These are phyloP conservation scores for Aureobasidium sp. DNA, from an alignment of 2,329 filamentous ascomycete species.

Conservation along the genomic window DNA sequence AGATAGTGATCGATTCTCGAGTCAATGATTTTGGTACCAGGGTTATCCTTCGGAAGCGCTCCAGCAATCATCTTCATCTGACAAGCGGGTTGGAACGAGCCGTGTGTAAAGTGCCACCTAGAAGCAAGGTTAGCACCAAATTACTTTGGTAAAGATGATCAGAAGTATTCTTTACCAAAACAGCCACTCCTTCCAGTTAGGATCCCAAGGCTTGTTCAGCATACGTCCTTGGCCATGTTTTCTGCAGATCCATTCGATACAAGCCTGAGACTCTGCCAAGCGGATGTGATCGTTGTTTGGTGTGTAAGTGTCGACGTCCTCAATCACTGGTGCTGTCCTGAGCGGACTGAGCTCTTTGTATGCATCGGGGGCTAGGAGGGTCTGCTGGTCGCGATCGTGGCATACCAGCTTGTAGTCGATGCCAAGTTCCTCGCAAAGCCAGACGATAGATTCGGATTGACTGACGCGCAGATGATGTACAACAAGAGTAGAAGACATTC, in stretches of 20 bases:
- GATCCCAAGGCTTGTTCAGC: constrained; percentile 23
- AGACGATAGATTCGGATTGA: constrained; percentile 47
- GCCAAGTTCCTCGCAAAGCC: constrained; percentile 48
- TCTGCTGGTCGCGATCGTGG: constrained; percentile 18
- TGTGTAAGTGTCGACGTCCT: constrained; percentile 27
- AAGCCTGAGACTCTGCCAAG: constrained; percentile 43
- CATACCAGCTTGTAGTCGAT: constrained; percentile 33
- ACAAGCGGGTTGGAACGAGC: constrained; percentile 37
- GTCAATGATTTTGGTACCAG: constrained; percentile 14
- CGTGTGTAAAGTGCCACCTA: constrained; percentile 21
- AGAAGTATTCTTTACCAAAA: neutral
- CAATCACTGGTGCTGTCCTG: constrained; percentile 43
- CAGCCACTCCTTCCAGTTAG: constrained; percentile 4
- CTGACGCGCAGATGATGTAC: constrained; percentile 47
- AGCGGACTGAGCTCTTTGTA: constrained; percentile 37
- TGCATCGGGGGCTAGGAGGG: constrained; percentile 27
- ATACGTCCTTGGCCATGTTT: constrained; percentile 37
- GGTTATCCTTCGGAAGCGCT: constrained; percentile 15
- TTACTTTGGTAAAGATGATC: neutral
- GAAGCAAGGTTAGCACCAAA: neutral
- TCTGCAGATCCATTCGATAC: constrained; percentile 44
- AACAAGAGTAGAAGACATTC: constrained; percentile 21
- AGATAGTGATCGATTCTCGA: constrained; percentile 25
- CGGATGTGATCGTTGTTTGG: constrained; percentile 23
- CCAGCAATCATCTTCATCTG: constrained; percentile 11